A percentile compares a stretch with the other conserved stretches of the same genome.
phyloP scores from a whole-genome alignment of 305 asterid genomes.

The Stenogyne calaminthoides region DNA sequence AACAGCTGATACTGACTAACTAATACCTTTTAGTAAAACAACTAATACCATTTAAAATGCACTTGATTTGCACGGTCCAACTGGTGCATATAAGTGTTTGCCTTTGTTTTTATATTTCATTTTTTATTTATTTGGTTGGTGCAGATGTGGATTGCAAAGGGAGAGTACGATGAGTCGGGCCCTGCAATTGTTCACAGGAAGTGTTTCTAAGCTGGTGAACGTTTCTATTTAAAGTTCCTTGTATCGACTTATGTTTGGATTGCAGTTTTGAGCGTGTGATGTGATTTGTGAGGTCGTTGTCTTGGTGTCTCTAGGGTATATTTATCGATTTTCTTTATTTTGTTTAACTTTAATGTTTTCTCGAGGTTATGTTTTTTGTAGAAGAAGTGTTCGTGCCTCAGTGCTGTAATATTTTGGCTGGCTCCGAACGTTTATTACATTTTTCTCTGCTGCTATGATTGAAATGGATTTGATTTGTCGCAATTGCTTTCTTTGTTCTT shows the following conservation, averaged over 20 bases:
- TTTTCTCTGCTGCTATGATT: not conserved
- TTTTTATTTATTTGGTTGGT: not conserved
- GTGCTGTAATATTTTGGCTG: not conserved
- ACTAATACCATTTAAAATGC: too few species aligned
- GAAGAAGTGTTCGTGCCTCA: not conserved
- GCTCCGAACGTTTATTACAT: not conserved
- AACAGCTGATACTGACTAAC: too few species aligned
- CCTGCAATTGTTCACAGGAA: slow-evolving; percentile 6
- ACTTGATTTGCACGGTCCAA: too few species aligned
- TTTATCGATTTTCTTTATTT: not conserved
- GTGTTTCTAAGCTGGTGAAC: slow-evolving; percentile 30
- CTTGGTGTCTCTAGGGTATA: not conserved
- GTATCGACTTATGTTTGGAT: slow-evolving; percentile 8
- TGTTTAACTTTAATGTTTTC: not conserved
- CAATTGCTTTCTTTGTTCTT: not conserved
- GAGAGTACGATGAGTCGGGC: not conserved
- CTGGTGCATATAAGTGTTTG: too few species aligned
- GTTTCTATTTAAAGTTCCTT: not conserved
- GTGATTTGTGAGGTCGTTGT: not conserved
- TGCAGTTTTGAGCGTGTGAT: slow-evolving; percentile 21
- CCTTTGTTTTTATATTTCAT: not conserved
- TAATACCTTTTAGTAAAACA: too few species aligned
- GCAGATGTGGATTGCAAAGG: not conserved
- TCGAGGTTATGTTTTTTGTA: not conserved
- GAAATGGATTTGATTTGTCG: not conserved